Percentiles rank a stretch among this genome's conserved stretches.
phyloP scores from a whole-genome alignment of 306 rosid genomes.

The Lathyrus aphaca region DNA sequence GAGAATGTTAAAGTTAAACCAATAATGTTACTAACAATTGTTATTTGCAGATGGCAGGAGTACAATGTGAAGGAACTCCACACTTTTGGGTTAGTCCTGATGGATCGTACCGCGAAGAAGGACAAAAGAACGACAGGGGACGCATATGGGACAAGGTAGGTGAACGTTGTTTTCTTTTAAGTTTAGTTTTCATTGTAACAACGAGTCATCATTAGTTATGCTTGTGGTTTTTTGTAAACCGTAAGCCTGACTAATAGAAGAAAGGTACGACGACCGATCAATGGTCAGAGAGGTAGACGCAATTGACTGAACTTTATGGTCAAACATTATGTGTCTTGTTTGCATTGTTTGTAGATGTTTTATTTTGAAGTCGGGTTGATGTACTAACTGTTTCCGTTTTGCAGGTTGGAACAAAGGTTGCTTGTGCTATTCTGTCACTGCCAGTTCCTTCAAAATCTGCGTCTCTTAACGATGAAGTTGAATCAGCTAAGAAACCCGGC shows the following conservation, averaged over 20 bases:
- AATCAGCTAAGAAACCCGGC: background rate
- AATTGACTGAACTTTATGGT: background rate
- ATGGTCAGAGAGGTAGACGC: background rate
- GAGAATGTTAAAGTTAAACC: conserved; percentile 20
- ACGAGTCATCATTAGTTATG: conserved; percentile 27
- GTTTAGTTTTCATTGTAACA: conserved; percentile 24
- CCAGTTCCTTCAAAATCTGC: conserved; percentile 57
- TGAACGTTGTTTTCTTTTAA: background rate
- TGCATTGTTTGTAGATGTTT: background rate
- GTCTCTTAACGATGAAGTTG: conserved; percentile 39
- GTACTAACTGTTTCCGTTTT: conserved; percentile 13
- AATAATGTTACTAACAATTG: conserved; percentile 19
- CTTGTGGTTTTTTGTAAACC: background rate
- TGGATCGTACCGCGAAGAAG: conserved; percentile 83
- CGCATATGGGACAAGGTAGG: conserved; percentile 78
- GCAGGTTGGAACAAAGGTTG: conserved; percentile 53
- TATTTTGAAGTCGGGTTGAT: background rate
- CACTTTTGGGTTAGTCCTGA: conserved; percentile 73
- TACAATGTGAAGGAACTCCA: conserved; percentile 76
- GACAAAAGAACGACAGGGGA: conserved; percentile 59
- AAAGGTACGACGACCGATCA: background rate
- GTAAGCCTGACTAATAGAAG: background rate
- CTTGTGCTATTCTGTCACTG: conserved; percentile 51
- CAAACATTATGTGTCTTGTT: background rate
- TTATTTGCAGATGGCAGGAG: conserved; percentile 69